Conservation (phyloP, 1,284 basidiomycete species). For the Boletus calvinii region DNA sequence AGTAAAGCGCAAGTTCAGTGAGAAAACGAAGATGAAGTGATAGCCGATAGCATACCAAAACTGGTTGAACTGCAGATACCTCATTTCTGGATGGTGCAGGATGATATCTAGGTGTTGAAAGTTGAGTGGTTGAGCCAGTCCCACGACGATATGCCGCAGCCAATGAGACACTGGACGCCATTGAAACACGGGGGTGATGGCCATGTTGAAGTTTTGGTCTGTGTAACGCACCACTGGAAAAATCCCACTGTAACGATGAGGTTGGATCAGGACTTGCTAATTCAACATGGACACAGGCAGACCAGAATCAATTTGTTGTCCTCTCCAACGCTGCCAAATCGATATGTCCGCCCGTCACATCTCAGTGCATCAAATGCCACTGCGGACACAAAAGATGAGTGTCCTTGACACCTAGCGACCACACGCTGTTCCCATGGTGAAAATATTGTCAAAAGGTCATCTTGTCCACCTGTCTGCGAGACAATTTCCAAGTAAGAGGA, state of each 20-base stretch:
- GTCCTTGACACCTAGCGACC: constrained; percentile 95
- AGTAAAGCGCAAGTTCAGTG: not conserved
- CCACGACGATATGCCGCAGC: constrained; percentile 53
- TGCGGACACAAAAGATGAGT: constrained; percentile 89
- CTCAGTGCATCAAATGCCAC: constrained; percentile 88
- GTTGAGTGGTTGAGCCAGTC: constrained; percentile 51
- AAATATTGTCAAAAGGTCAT: constrained; percentile 92
- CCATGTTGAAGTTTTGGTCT: constrained; percentile 64
- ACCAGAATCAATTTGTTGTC: constrained; percentile 91
- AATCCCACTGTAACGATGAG: constrained; percentile 74
- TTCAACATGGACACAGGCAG: constrained; percentile 22
- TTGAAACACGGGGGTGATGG: constrained; percentile 69
- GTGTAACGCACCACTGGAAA: constrained; percentile 76
- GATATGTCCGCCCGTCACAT: constrained; percentile 84
- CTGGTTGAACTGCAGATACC: constrained; percentile 88
- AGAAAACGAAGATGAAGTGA: constrained; percentile 5
- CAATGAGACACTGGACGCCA: constrained; percentile 73
- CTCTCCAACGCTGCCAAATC: constrained; percentile 91
- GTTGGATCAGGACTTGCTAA: not conserved
- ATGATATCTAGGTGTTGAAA: constrained; percentile 66
- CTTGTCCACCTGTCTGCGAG: constrained; percentile 77
- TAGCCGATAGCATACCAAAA: constrained; percentile 59
- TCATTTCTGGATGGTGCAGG: constrained; percentile 87
- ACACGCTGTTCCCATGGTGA: constrained; percentile 90
- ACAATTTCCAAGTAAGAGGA: constrained; percentile 3